Percentiles rank a stretch among this genome's conserved stretches.
phyloP scores from a whole-genome alignment of 352 stramenopile species.

The Phytophthora melonis region DNA sequence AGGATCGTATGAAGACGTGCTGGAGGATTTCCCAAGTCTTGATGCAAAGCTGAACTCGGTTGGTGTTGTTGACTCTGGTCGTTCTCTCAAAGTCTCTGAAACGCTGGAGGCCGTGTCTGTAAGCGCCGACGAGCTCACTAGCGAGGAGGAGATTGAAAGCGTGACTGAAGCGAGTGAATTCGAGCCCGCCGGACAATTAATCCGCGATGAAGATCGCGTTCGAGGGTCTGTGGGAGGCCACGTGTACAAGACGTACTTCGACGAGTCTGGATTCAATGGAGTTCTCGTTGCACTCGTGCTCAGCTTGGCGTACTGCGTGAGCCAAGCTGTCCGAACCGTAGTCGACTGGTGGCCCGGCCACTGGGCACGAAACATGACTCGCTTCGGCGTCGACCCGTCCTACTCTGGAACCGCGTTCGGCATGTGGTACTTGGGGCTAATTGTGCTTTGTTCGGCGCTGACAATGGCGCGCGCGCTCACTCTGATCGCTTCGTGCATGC shows the following conservation, averaged over 20 bases:
- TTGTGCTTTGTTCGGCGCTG: slow-evolving; percentile 36
- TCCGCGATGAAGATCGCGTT: slow-evolving; percentile 8
- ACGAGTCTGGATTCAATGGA: slow-evolving; percentile 39
- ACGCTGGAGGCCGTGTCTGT: too few species aligned
- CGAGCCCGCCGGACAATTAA: too few species aligned
- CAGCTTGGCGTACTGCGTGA: slow-evolving; percentile 4
- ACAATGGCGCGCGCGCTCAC: slow-evolving; percentile 38
- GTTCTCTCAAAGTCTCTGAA: too few species aligned
- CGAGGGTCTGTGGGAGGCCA: slow-evolving; percentile 38
- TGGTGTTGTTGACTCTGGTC: too few species aligned
- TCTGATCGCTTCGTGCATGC: slow-evolving; percentile 47
- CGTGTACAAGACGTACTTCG: slow-evolving; percentile 47
- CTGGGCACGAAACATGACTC: slow-evolving; percentile 27
- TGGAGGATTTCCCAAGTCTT: too few species aligned
- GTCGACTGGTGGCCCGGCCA: slow-evolving; percentile 40
- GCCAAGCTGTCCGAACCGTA: slow-evolving; percentile 17
- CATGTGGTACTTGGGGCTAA: slow-evolving; percentile 54
- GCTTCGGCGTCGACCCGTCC: slow-evolving; percentile 2
- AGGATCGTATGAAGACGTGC: too few species aligned
- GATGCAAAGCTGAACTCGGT: too few species aligned
- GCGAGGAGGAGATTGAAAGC: too few species aligned
- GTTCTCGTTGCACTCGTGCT: slow-evolving; percentile 14
- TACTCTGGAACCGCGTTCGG: slow-evolving; percentile 14
- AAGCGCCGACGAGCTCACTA: too few species aligned
- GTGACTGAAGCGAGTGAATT: too few species aligned